Evolutionary conservation across 139 green algal species (phyloP), one percentile per base, ranked within the genome.

Genomic region (Chlamydomonas applanata): DNA sequence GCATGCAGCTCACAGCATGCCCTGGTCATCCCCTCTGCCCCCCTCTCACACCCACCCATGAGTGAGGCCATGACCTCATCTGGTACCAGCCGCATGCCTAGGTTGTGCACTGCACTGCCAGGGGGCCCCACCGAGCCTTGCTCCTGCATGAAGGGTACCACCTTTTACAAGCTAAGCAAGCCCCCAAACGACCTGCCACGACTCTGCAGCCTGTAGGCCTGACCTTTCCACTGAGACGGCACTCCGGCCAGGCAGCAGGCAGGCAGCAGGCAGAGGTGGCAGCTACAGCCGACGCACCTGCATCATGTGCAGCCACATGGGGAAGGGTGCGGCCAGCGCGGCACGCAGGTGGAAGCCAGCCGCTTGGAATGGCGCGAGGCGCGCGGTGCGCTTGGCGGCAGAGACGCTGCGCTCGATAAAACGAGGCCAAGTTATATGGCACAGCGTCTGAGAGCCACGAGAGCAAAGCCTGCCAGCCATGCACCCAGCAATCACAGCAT

Each of bases 31-130:
- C 40, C 40, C 11, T 7, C 40, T 49, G 40, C 40, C 40, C 7
- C 40, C 7, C 40, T 14, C 20, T 27, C 20, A 16, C 59, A 66
- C 52, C 19, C 63, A 80, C 74, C 74, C 59, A 63, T 32, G 33
- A 80, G 67, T 24, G 54, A 19, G 24, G 74, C 74, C 54, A 80
- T 64, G 30, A 71, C 74, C 27, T 80, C 65, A 14, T 80, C 74
- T 27, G 74, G 74, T 56, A 80, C 67, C 54, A 80, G 24, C 56
- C 59, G 29, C 59, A 66, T 66, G n/a, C 59, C 59, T 35, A 49
- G 40, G 40, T 49, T 49, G 40, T 49, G 40, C 40, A 49, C 40
- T 49, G 40, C 40, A 7, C 71, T 72, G 73, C 63, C 73, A 63
- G 71, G 61, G 2, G 5, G 4, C 61, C 71, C 62, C 17, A 78